Evolutionary conservation across 352 stramenopile species (phyloP).

Genomic region (Globisporangium alternatum): DNA sequence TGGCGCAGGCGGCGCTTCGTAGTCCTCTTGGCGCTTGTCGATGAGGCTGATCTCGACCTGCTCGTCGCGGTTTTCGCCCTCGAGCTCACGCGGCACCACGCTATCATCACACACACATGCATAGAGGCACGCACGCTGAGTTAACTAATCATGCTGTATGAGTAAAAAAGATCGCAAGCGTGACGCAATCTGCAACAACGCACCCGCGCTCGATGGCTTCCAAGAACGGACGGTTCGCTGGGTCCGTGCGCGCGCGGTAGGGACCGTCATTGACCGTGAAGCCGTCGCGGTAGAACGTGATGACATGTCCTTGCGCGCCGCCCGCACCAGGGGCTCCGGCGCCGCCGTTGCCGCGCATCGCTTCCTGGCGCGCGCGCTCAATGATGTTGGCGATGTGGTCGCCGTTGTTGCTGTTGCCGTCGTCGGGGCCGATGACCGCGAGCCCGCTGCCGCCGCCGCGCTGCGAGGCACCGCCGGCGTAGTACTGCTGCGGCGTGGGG

Average conservation of each 20-base stretch:
- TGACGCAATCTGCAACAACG: slow-evolving; percentile 4
- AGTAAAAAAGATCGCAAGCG: not conserved
- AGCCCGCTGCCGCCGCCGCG: slow-evolving; percentile 72
- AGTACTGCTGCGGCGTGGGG: slow-evolving; percentile 61
- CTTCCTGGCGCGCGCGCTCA: slow-evolving; percentile 70
- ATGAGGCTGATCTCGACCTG: slow-evolving; percentile 82
- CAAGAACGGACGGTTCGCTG: slow-evolving; percentile 72
- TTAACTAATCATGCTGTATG: not conserved
- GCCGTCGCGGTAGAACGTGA: slow-evolving; percentile 86
- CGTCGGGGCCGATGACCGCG: slow-evolving; percentile 62
- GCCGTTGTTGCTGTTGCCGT: slow-evolving; percentile 25
- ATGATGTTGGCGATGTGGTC: slow-evolving; percentile 84
- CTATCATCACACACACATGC: slow-evolving; percentile 22
- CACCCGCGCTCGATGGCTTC: slow-evolving; percentile 76
- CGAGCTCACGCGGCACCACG: slow-evolving; percentile 70
- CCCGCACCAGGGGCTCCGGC: slow-evolving; percentile 9
- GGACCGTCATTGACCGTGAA: slow-evolving; percentile 80
- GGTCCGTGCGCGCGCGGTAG: slow-evolving; percentile 69
- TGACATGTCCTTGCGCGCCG: slow-evolving; percentile 49
- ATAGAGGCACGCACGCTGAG: not conserved
- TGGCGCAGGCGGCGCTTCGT: slow-evolving; percentile 56
- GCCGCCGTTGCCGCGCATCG: slow-evolving; percentile 25
- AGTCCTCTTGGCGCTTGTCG: slow-evolving; percentile 86
- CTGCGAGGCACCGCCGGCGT: slow-evolving; percentile 61
- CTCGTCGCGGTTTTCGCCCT: slow-evolving; percentile 62